Base-by-base conservation (phyloP, 331 rosid genomes). In the Saraca asoca region DNA sequence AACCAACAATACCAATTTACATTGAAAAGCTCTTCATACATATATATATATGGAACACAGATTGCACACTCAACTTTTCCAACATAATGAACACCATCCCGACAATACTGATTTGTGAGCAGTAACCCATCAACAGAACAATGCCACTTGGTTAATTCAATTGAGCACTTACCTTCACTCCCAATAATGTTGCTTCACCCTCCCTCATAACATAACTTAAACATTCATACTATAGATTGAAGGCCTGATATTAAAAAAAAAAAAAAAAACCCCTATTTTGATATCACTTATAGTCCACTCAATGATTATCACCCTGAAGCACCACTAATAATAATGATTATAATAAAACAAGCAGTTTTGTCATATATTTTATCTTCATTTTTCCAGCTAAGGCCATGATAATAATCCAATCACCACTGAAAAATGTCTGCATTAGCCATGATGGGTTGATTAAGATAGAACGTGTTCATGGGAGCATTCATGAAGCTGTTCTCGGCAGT, bases 361-460 rank as follows among this genome's bases (percentile, higher is more conserved):
- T 34, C 20, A 0, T 7, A 7, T 41, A 11, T 10, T 18, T 62
- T 5, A 7, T 29, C 52, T 34, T 16, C 61, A 0, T 6, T 39
- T 6, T 39, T 35, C 20, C 19, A n/a, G 45, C 3, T 9, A 45
- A 52, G 72, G 49, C 34, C 16, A 13, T 37, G 50, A 42, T 5
- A 12, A 37, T 63, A 12, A 37, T 63, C 31, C 31, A 24, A 24
- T 77, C 69, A 83, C 71, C 82, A 81, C 55, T 44, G 80, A 51
- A 83, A 67, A 76, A 87, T 77, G 71, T 83, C 78, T 11, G 83
- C 78, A n/a, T 85, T 56, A 39, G 84, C 88, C 85, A 72, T 55
- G 58, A 90, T 82, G 68, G 92, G 95, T 54, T 82, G 97, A 66
- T 80, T 90, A 13, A 72, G 63, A 60, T 54, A 55, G 9, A 80